Percentiles rank a stretch among this genome's conserved stretches.
These are phyloP conservation scores for Pleurotus citrinopileatus DNA, from an alignment of 768 basidiomycete species.

Conservation along the genomic window DNA sequence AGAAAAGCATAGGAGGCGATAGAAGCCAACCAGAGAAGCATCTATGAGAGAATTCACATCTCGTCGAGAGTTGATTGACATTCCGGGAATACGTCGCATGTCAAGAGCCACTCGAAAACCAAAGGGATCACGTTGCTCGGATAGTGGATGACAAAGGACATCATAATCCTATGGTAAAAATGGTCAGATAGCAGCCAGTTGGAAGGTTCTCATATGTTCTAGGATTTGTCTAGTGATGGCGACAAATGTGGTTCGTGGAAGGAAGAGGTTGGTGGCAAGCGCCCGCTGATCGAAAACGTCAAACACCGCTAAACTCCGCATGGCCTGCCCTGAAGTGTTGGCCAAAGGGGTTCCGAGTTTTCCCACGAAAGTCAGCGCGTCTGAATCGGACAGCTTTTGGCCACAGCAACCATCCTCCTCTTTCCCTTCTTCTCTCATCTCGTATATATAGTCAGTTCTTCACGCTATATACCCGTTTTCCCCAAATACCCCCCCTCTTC, in stretches of 20 bases:
- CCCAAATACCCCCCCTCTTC: conserved; percentile 16
- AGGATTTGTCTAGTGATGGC: background rate
- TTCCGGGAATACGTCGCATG: background rate
- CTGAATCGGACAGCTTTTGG: conserved; percentile 9
- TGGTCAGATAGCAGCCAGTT: background rate
- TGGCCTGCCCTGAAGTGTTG: conserved; percentile 7
- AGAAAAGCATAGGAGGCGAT: background rate
- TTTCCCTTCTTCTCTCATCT: conserved; percentile 2
- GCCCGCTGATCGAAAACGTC: background rate
- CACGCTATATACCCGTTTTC: conserved; percentile 7
- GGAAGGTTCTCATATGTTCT: background rate
- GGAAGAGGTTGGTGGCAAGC: background rate
- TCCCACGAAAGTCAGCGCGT: conserved; percentile 6
- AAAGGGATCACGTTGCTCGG: background rate
- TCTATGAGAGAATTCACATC: background rate
- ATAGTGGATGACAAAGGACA: background rate
- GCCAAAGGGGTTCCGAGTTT: conserved; percentile 5
- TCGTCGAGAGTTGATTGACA: background rate
- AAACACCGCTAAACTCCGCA: conserved; percentile 10
- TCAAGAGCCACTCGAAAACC: background rate
- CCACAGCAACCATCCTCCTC: background rate
- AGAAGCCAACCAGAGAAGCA: background rate
- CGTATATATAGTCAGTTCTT: conserved; percentile 9
- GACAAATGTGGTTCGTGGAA: background rate
- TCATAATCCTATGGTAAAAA: background rate